Conservation (phyloP, 495 filamentous ascomycete genomes). For the Aspergillus bridgeri region DNA sequence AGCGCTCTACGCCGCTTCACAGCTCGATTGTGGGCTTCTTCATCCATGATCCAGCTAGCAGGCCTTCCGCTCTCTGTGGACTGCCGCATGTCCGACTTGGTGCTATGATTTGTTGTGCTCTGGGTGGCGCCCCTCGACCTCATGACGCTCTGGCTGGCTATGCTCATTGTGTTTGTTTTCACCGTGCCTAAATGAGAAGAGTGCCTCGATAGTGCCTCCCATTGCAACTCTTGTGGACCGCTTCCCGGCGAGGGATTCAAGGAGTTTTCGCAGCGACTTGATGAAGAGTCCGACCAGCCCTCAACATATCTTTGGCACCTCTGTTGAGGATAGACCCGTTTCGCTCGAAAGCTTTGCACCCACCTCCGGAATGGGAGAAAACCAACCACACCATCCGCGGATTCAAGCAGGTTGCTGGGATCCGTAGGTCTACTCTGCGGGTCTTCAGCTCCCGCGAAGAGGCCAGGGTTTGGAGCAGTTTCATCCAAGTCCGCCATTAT, state of each 20-base stretch:
- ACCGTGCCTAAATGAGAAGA: conserved; percentile 74
- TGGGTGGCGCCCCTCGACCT: conserved; percentile 56
- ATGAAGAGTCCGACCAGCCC: conserved; percentile 44
- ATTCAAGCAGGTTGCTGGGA: conserved; percentile 3
- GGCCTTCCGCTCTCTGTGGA: conserved; percentile 66
- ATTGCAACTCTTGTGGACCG: conserved; percentile 34
- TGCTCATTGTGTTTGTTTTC: conserved; percentile 71
- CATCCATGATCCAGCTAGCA: conserved; percentile 57
- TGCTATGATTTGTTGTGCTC: conserved; percentile 49
- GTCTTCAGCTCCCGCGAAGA: conserved; percentile 4
- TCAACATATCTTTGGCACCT: conserved; percentile 29
- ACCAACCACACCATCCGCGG: conserved; percentile 8
- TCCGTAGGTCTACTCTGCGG: background rate
- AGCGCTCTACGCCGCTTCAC: conserved; percentile 72
- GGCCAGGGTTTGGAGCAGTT: background rate
- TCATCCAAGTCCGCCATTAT: conserved; percentile 17
- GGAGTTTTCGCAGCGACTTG: conserved; percentile 22
- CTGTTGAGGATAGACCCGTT: conserved; percentile 22
- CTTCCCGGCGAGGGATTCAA: conserved; percentile 20
- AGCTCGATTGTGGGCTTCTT: conserved; percentile 65
- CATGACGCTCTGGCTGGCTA: conserved; percentile 63
- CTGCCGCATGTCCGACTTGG: conserved; percentile 50
- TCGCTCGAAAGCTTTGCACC: conserved; percentile 51
- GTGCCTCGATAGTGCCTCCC: conserved; percentile 61
- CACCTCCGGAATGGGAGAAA: conserved; percentile 49